These are phyloP conservation scores for Ogataea neopini DNA, from an alignment of 805 yeast species.

Conservation along the genomic window DNA sequence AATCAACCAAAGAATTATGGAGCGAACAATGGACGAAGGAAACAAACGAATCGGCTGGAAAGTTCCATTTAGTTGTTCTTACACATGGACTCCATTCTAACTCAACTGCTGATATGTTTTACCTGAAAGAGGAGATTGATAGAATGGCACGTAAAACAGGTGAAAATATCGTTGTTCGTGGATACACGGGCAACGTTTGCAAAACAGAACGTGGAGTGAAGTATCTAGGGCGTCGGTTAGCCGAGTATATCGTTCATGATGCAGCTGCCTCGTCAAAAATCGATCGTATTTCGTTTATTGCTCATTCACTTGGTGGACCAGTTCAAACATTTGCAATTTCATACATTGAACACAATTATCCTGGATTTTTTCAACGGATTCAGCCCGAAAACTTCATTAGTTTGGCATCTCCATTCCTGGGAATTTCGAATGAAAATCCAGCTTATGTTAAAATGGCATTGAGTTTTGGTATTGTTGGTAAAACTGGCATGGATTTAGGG, in stretches of 20 bases:
- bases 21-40: not conserved
- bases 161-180: slow-evolving; percentile 77
- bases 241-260: slow-evolving; percentile 63
- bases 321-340: slow-evolving; percentile 91
- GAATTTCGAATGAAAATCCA: slow-evolving; percentile 87
- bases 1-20: slow-evolving; percentile 76
- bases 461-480: slow-evolving; percentile 87
- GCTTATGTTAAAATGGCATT: slow-evolving; percentile 79
- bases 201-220: slow-evolving; percentile 88
- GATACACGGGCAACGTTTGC: slow-evolving; percentile 80
- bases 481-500: slow-evolving; percentile 89
- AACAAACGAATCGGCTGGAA: not conserved
- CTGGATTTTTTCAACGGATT: slow-evolving; percentile 64
- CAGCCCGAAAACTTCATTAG: slow-evolving; percentile 79
- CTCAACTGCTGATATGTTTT: slow-evolving; percentile 86
- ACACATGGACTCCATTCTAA: slow-evolving; percentile 95
- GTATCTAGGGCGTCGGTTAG: slow-evolving; percentile 79
- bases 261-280: not conserved
- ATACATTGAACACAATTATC: slow-evolving; percentile 65
- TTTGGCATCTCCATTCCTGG: slow-evolving; percentile 86
- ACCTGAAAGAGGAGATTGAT: slow-evolving; percentile 78
- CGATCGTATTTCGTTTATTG: slow-evolving; percentile 69
- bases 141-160: slow-evolving; percentile 40
- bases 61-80: slow-evolving; percentile 74
- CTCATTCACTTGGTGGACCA: slow-evolving; percentile 93